Evolutionary conservation across 1,284 basidiomycete genomes (phyloP), one percentile per base, ranked within the genome.

Genomic region (Tausonia pullulans): DNA sequence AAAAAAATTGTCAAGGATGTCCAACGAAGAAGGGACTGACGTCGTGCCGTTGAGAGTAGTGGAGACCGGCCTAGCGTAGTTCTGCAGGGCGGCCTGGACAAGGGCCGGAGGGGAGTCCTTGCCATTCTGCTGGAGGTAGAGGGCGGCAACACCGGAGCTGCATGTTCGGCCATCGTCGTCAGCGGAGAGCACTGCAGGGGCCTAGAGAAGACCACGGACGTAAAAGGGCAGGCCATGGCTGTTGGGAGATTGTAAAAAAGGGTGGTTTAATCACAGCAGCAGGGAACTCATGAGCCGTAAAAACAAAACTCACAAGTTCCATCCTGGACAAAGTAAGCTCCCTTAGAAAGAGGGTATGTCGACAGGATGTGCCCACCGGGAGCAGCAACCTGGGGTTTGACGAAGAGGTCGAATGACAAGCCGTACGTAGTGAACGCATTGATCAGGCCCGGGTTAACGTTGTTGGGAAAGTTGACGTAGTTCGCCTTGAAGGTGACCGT

Each of bases 81-180:
- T 81, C 74, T 87, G 78, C 67, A 88, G 81, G 9, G 86, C 71
- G 68, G 54, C 78, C 76, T 56, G 82, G 76, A 65, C 81, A 80
- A 27, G 10, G 11, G 10, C 14, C 13, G 10, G 13, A 5, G 60
- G 45, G 46, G 57, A 49, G 27, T 58, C 48, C 14, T 41, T 80
- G 40, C 83, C 82, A 71, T 81, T 82, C 46, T 78, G 80, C 41
- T 79, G 73, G 56, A 88, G 78, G 61, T 86, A 78, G 3, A 89
- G 78, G 1, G 86, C 87, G 14, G 83, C 79, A 51, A 81, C 79
- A 9, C 86, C 87, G 3, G 87, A 82, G 60, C 83, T 76, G 64
- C 83, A 84, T 1, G 76, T 40, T 43, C 44, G 9, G 63, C 58
- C 63, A 64, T 64, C 39, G 58, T 56, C 2, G 27, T 27, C 27